These are phyloP conservation scores for Metschnikowia kunwiensis DNA, from an alignment of 805 yeast genomes.

Conservation along the genomic window DNA sequence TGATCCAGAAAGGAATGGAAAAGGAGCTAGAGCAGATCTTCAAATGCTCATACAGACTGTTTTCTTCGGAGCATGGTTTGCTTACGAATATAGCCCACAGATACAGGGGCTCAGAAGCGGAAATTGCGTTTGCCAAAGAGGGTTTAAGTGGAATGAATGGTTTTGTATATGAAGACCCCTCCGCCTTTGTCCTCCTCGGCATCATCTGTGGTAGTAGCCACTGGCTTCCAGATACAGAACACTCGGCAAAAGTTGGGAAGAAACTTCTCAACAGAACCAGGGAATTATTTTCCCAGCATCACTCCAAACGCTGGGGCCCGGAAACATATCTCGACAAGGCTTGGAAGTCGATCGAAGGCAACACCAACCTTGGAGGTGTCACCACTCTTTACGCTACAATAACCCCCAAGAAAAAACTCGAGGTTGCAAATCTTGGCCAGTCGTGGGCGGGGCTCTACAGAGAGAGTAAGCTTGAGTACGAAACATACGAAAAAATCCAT, in stretches of 20 bases:
- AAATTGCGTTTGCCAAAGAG: background rate
- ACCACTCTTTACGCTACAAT: background rate
- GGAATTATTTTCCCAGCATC: background rate
- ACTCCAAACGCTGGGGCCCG: background rate
- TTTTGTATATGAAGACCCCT: background rate
- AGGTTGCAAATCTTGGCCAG: conserved; percentile 2
- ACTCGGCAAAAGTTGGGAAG: background rate
- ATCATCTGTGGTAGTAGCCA: background rate
- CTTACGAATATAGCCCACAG: background rate
- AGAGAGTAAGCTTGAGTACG: background rate
- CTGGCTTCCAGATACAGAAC: background rate
- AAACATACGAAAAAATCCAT: background rate
- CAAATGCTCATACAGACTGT: background rate
- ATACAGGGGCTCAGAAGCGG: background rate
- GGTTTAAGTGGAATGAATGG: background rate
- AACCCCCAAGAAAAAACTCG: background rate
- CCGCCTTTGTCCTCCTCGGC: background rate
- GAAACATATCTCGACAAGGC: background rate
- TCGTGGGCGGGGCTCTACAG: conserved; percentile 4
- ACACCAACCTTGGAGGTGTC: background rate
- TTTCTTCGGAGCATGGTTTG: background rate
- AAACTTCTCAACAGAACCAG: background rate
- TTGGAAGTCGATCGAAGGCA: background rate
- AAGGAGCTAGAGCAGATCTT: background rate
- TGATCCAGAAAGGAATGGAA: background rate